Percentiles rank a stretch among this genome's conserved stretches.
These are phyloP conservation scores for Arctostaphylos glauca DNA, from an alignment of 148 eudicot species.

Conservation along the genomic window DNA sequence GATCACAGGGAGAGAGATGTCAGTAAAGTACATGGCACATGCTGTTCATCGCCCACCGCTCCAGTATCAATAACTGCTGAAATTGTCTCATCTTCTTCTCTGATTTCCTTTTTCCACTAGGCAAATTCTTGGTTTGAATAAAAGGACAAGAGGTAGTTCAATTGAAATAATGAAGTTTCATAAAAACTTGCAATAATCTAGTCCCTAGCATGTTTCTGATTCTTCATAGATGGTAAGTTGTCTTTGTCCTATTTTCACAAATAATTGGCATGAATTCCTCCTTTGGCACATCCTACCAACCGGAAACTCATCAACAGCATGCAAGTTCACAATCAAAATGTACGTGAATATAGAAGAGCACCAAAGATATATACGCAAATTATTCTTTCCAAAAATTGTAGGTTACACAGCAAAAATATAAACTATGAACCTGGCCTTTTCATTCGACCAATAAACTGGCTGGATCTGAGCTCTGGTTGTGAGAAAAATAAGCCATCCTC, in stretches of 20 bases:
- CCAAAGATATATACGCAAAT: slow-evolving; percentile 23
- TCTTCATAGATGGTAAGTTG: background rate
- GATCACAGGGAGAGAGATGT: background rate
- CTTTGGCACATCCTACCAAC: background rate
- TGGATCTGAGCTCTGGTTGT: slow-evolving; percentile 33
- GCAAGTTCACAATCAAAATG: slow-evolving; percentile 17
- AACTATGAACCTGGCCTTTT: slow-evolving; percentile 69
- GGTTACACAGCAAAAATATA: slow-evolving; percentile 32
- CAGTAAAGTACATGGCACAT: background rate
- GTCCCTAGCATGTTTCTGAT: background rate
- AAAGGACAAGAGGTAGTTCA: background rate
- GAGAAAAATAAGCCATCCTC: slow-evolving; percentile 40
- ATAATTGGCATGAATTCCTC: background rate
- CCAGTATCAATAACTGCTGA: background rate
- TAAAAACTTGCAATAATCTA: background rate
- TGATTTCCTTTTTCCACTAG: background rate
- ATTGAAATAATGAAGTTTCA: background rate
- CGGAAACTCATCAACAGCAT: slow-evolving; percentile 10
- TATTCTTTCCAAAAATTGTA: slow-evolving; percentile 29
- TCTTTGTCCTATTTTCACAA: background rate
- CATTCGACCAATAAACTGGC: slow-evolving; percentile 42
- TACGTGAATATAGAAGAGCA: background rate
- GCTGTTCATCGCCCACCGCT: background rate
- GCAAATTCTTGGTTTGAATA: background rate
- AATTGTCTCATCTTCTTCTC: background rate